Conservation (phyloP, 805 yeast species). For the Cyberlindnera sargentensis region DNA sequence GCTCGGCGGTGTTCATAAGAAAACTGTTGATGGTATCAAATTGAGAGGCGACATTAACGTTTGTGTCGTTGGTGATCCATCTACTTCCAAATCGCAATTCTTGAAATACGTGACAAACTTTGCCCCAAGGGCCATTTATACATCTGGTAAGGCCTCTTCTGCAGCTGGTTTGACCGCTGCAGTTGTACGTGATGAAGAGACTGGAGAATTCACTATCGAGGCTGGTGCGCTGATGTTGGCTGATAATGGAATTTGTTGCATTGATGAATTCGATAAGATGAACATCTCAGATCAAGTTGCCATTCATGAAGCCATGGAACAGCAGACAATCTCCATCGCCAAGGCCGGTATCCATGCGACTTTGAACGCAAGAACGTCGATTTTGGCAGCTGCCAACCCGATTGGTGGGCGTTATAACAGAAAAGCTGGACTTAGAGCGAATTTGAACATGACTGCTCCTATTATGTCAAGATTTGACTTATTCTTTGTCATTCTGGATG, state of each 20-base stretch:
- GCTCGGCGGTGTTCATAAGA: conserved; percentile 92
- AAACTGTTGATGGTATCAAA: conserved; percentile 88
- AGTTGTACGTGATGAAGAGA: conserved; percentile 94
- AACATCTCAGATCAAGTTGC: conserved; percentile 94
- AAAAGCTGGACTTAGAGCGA: conserved; percentile 74
- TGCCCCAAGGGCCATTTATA: conserved; percentile 90
- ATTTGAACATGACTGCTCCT: conserved; percentile 94
- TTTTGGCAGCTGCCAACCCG: conserved; percentile 98
- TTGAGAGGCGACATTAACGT: conserved; percentile 95
- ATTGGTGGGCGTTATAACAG: conserved; percentile 95
- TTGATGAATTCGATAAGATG: conserved; percentile 98
- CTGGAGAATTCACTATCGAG: conserved; percentile 94
- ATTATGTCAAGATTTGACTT: conserved; percentile 97
- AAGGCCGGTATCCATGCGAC: conserved; percentile 99
- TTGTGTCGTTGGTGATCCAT: conserved; percentile 96
- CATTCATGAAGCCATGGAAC: conserved; percentile 99
- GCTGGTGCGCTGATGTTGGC: conserved; percentile 99
- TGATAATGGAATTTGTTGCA: conserved; percentile 97
- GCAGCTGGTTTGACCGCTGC: conserved; percentile 99
- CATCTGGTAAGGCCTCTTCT: conserved; percentile 96
- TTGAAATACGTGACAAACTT: conserved; percentile 87
- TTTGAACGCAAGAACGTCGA: conserved; percentile 91
- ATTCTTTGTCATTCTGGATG: conserved; percentile 91
- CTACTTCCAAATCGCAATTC: conserved; percentile 94
- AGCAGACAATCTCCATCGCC: conserved; percentile 96